A percentile compares a stretch with the other conserved stretches of the same genome.
phyloP scores from a whole-genome alignment of 805 yeast species.

The Candida awuae region DNA sequence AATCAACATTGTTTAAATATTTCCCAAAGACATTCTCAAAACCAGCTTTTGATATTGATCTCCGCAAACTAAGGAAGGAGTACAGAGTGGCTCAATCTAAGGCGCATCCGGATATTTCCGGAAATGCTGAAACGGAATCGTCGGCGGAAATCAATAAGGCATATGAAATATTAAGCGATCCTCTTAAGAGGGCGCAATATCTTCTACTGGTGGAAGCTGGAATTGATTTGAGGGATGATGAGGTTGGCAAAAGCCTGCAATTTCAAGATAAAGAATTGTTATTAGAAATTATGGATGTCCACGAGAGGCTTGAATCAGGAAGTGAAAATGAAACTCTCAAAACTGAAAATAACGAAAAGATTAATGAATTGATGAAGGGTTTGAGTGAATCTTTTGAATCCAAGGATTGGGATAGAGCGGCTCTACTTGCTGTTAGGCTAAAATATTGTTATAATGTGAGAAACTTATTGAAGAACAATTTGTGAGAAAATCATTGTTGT shows the following conservation, averaged over 20 bases:
- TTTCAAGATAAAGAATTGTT: conserved; percentile 44
- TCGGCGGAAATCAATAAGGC: conserved; percentile 68
- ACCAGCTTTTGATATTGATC: conserved; percentile 45
- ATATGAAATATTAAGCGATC: conserved; percentile 60
- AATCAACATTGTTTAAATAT: conserved; percentile 25
- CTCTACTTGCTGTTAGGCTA: conserved; percentile 58
- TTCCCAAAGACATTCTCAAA: conserved; percentile 71
- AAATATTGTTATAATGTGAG: conserved; percentile 81
- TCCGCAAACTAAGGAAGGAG: conserved; percentile 56
- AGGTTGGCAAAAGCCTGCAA: conserved; percentile 33
- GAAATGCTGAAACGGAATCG: conserved; percentile 28
- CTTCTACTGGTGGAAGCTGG: conserved; percentile 37
- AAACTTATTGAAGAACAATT: conserved; percentile 58
- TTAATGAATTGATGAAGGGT: conserved; percentile 35
- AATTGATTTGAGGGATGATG: conserved; percentile 55
- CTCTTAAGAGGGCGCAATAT: conserved; percentile 64
- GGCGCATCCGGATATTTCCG: conserved; percentile 84
- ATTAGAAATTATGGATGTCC: conserved; percentile 74
- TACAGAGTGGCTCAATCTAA: conserved; percentile 64
- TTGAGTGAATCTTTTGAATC: conserved; percentile 41
- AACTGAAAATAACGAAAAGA: conserved; percentile 49
- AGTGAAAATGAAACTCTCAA: conserved; percentile 48
- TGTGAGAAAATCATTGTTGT: conserved; percentile 55
- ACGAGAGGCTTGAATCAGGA: conserved; percentile 71
- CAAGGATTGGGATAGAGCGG: conserved; percentile 50